These are phyloP conservation scores for Nemania sp. DNA, from an alignment of 2,329 filamentous ascomycete species.

Conservation along the genomic window DNA sequence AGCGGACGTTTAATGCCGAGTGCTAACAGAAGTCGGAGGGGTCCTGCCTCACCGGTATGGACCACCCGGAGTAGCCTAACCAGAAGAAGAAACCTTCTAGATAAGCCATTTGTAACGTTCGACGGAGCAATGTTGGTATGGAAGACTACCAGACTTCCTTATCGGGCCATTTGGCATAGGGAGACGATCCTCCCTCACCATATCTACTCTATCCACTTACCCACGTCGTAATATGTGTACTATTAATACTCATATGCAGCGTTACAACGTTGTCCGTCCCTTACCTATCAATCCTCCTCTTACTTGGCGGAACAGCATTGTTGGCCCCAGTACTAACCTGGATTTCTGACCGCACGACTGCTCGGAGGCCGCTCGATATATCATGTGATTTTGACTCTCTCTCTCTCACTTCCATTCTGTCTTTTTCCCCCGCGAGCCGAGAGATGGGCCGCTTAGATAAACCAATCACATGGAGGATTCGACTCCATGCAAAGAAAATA, in stretches of 20 bases:
- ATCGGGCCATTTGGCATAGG: conserved; percentile 1
- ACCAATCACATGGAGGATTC: background rate
- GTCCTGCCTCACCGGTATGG: conserved; percentile 24
- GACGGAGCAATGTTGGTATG: background rate
- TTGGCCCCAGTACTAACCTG: too few relatives aligned
- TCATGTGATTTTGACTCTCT: background rate
- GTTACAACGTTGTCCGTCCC: background rate
- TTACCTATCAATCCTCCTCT: background rate
- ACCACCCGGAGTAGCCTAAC: conserved; percentile 18
- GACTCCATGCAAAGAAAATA: conserved; percentile 10
- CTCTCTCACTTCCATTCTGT: background rate
- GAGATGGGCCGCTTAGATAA: background rate
- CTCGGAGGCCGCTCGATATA: background rate
- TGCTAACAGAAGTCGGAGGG: background rate
- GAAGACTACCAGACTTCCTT: too few relatives aligned
- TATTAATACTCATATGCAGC: too few relatives aligned
- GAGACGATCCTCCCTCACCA: conserved; percentile 3
- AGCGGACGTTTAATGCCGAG: conserved; percentile 4
- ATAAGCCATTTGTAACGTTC: conserved; percentile 24
- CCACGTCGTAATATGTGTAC: too few relatives aligned
- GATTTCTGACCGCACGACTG: too few relatives aligned
- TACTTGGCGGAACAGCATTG: too few relatives aligned
- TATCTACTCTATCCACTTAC: too few relatives aligned
- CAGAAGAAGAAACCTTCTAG: conserved; percentile 32
- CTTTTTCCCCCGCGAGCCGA: conserved; percentile 1